Evolutionary conservation across 2,329 filamentous ascomycete species (phyloP), one percentile per base, ranked within the genome.

Genomic region (Colletotrichum sp.): DNA sequence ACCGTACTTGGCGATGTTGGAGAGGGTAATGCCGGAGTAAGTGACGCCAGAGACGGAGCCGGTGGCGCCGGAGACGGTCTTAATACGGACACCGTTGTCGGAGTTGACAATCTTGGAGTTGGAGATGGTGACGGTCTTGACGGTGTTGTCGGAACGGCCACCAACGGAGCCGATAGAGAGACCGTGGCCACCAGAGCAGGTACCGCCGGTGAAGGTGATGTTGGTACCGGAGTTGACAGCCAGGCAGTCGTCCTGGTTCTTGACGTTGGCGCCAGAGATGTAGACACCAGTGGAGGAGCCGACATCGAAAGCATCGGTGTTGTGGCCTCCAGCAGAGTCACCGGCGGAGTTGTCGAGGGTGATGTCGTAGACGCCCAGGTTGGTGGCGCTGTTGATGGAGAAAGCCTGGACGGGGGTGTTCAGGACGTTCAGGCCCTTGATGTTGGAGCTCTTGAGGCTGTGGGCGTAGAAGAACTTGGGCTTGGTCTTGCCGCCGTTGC

Each of bases 181-280:
- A 39, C 86, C 86, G 74, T 87, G 86, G 4, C 86, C 86, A 43
- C 86, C 85, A 28, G 81, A 85, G 83, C 88, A 89, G 79, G 83
- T 80, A 9, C 86, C 83, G 56, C 81, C 83, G 27, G 82, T 86
- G 81, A 89, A 88, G 66, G 83, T 85, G 76, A 89, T 89, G 79
- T 88, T 83, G 32, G 82, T 85, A 2, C 88, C 88, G 4, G 88
- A 90, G 84, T 91, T 92, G 76, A 90, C 80, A 30, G 91, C 90
- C 9, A 92, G 84, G 78, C 91, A 92, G 79, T 92, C 91, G 74
- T 92, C 91, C 83, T 92, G 91, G 85, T 92, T 92, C 80, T 90
- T 87, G 70, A 92, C 86, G 39, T 84, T 86, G 55, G 89, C 89
- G 48, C 87, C 87, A 22, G 84, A 85, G 76, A 92, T 91, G 74